Conservation (phyloP, 208 protist species). For the Wallacemonas sp. region DNA sequence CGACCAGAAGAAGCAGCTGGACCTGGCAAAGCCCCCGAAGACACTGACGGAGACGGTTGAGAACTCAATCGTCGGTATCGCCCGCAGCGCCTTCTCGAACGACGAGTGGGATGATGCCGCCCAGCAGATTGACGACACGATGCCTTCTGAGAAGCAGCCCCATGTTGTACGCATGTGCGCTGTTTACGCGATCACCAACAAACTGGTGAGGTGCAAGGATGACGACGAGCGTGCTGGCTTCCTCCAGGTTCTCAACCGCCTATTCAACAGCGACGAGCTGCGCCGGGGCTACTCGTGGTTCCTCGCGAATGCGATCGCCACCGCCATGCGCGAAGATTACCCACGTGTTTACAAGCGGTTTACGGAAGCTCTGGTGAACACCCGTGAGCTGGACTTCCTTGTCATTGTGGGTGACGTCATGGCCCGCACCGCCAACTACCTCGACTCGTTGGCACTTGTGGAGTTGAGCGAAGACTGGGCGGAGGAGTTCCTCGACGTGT, state of each 20-base stretch:
- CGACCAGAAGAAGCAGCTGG: constrained; percentile 69
- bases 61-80: constrained; percentile 46
- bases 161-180: constrained; percentile 54
- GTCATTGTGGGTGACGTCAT: constrained; percentile 66
- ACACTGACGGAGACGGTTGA: constrained; percentile 46
- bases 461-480: constrained; percentile 56
- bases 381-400: constrained; percentile 48
- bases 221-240: constrained; percentile 56
- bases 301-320: constrained; percentile 62
- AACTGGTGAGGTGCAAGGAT: constrained; percentile 33
- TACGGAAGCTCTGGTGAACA: constrained; percentile 30
- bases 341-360: constrained; percentile 70
- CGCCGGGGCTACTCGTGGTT: constrained; percentile 76
- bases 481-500: constrained; percentile 77
- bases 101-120: constrained; percentile 41
- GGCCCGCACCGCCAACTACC: constrained; percentile 78
- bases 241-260: constrained; percentile 33
- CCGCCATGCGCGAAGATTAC: constrained; percentile 62
- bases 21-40: constrained; percentile 65
- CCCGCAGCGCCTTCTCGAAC: constrained; percentile 55
- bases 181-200: constrained; percentile 63
- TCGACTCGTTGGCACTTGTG: constrained; percentile 59
- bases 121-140: constrained; percentile 28
- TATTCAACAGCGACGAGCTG: constrained; percentile 56
- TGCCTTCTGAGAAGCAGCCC: constrained; percentile 36